phyloP scores from a whole-genome alignment of 805 yeast genomes.

The Ogataea pignaliae region DNA sequence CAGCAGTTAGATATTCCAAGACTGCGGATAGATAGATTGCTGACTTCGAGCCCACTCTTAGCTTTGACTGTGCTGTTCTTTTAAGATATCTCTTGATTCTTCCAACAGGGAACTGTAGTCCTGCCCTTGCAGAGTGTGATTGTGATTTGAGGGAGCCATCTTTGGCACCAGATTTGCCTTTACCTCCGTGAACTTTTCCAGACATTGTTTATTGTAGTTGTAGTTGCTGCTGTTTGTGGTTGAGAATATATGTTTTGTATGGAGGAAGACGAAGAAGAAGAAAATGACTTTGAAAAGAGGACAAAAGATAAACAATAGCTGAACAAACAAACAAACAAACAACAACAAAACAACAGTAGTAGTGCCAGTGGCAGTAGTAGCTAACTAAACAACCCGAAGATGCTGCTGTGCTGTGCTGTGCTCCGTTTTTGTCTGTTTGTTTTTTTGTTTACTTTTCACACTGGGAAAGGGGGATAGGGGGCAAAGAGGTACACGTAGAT shows the following conservation, averaged over 20 bases:
- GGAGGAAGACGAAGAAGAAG: neutral
- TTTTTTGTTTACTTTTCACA: neutral
- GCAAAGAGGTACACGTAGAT: neutral
- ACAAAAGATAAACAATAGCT: neutral
- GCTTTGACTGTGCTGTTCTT: slow-evolving; percentile 74
- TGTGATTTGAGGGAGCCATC: slow-evolving; percentile 53
- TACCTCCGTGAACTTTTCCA: slow-evolving; percentile 87
- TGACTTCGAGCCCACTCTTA: slow-evolving; percentile 68
- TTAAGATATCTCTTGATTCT: slow-evolving; percentile 96
- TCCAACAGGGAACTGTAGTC: slow-evolving; percentile 96
- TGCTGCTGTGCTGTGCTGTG: neutral
- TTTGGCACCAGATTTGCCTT: slow-evolving; percentile 88
- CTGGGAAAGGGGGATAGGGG: neutral
- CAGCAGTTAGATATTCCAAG: slow-evolving; percentile 93
- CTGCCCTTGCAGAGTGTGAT: slow-evolving; percentile 92
- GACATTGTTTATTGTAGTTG: slow-evolving; percentile 49
- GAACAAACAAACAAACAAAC: no score
- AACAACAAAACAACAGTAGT: no score
- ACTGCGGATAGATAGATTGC: slow-evolving; percentile 96
- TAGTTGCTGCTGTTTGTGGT: no score
- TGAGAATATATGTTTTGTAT: no score
- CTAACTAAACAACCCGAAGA: no score
- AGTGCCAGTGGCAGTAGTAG: no score
- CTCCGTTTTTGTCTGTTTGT: neutral
- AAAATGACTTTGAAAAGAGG: neutral